These are phyloP conservation scores for Colletotrichum caudatum DNA, from an alignment of 2,329 filamentous ascomycete genomes.

Conservation along the genomic window DNA sequence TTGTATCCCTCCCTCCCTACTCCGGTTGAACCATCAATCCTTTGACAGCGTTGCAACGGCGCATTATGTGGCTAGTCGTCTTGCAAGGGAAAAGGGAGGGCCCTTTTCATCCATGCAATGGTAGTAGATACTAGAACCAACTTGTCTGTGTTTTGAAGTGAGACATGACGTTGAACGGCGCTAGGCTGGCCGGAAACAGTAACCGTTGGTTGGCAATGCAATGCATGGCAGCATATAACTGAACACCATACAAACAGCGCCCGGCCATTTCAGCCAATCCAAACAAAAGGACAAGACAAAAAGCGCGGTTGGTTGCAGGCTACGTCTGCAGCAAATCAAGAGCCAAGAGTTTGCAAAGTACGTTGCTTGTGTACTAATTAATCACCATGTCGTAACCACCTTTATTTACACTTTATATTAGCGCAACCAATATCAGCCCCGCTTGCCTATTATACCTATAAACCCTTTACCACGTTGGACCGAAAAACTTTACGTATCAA, in stretches of 20 bases:
- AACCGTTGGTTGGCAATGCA: background rate
- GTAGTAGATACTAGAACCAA: background rate
- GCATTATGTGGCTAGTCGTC: background rate
- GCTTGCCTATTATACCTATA: background rate
- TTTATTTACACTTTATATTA: background rate
- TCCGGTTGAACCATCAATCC: background rate
- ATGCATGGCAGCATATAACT: background rate
- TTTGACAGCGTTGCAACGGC: background rate
- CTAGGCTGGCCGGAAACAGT: background rate
- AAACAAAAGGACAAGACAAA: background rate
- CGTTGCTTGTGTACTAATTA: background rate
- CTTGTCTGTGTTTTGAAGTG: background rate
- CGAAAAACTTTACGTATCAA: no score
- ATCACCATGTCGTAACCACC: background rate
- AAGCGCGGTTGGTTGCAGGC: background rate
- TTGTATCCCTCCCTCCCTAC: background rate
- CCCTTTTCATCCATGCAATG: fast-evolving
- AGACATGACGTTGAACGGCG: background rate
- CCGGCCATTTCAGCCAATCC: background rate
- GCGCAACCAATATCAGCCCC: background rate
- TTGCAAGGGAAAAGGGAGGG: background rate
- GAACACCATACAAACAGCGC: background rate
- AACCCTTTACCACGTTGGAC: background rate
- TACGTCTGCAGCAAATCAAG: background rate
- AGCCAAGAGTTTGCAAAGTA: background rate